Percentiles rank a stretch among this genome's conserved stretches.
Conservation (phyloP, 306 rosid species). For the Oemleria cerasiformis region DNA sequence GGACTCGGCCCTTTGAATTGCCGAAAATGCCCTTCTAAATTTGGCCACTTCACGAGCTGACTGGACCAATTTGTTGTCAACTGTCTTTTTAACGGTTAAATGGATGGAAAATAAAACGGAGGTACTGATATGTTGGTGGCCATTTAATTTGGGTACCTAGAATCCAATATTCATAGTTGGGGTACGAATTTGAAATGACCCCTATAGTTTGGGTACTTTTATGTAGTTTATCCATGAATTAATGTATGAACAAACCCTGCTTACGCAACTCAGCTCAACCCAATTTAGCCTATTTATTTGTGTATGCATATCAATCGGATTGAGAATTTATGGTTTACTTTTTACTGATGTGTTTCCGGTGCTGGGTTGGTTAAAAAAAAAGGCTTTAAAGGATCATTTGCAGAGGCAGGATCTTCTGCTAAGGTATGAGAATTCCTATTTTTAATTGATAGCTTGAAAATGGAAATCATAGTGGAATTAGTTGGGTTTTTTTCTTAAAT, state of each 20-base stretch:
- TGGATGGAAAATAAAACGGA: no score
- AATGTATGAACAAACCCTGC: neutral
- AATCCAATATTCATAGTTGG: no score
- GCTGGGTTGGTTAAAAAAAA: constrained; percentile 83
- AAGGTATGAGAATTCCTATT: constrained; percentile 48
- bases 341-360: constrained; percentile 46
- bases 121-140: no score
- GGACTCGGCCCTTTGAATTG: no score
- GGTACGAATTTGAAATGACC: no score
- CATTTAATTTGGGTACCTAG: no score
- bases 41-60: no score
- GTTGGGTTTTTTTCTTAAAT: neutral
- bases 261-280: neutral
- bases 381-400: constrained; percentile 91
- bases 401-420: constrained; percentile 81
- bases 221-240: no score
- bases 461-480: neutral
- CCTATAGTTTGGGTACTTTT: no score
- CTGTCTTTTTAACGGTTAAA: no score
- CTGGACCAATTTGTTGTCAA: no score
- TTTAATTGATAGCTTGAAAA: constrained; percentile 1
- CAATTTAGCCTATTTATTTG: neutral
- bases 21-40: no score
- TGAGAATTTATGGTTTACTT: neutral
- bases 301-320: neutral